A percentile compares a stretch with the other conserved stretches of the same genome.
phyloP scores from a whole-genome alignment of 2,329 filamentous ascomycete species.

The Ophiostoma triangulosporum region DNA sequence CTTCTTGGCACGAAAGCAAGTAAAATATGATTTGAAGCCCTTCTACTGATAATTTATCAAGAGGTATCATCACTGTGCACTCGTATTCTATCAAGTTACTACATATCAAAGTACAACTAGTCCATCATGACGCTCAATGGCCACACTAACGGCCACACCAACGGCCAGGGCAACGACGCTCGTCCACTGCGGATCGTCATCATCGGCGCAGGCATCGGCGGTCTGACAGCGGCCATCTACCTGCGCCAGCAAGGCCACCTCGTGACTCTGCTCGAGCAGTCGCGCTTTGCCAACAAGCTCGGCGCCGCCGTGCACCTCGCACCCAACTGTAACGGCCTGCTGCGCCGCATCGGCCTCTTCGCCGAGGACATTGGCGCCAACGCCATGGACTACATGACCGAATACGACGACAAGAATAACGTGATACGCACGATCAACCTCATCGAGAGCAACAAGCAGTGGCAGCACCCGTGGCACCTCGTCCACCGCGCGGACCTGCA shows the following conservation, averaged over 20 bases:
- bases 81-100: too few relatives aligned
- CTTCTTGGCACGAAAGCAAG: too few relatives aligned
- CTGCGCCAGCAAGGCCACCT: conserved; percentile 38
- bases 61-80: too few relatives aligned
- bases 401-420: conserved; percentile 9
- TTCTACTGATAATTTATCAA: too few relatives aligned
- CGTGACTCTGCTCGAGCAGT: conserved; percentile 37
- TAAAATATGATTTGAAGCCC: too few relatives aligned
- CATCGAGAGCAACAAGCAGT: conserved; percentile 25
- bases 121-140: not conserved
- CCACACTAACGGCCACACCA: not conserved
- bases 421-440: conserved; percentile 20
- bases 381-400: conserved; percentile 12
- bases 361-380: conserved; percentile 26
- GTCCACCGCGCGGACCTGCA: conserved; percentile 41
- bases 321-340: conserved; percentile 45
- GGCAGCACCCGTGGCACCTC: conserved; percentile 36
- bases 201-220: conserved; percentile 32
- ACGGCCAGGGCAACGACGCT: not conserved
- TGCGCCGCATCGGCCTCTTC: conserved; percentile 28
- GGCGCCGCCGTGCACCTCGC: conserved; percentile 42
- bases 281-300: conserved; percentile 37
- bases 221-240: conserved; percentile 37
- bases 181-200: conserved; percentile 5
- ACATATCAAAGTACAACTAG: too few relatives aligned